Percentiles rank a stretch among this genome's conserved stretches.
Evolutionary conservation across 108 stramenopile genomes (phyloP).

Genomic region (Skeletonema marinoi): DNA sequence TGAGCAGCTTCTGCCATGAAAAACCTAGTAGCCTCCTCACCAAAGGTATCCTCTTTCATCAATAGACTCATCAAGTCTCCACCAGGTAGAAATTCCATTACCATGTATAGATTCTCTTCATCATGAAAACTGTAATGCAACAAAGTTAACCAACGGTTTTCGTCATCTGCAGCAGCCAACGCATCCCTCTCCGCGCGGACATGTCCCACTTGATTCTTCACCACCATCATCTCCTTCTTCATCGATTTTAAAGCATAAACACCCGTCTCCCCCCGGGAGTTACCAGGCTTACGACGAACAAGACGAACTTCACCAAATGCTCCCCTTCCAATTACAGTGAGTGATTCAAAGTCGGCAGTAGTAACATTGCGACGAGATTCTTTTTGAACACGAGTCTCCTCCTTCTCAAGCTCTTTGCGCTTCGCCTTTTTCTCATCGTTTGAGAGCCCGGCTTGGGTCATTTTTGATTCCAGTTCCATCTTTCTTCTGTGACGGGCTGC

Average conservation of each 20-base stretch:
- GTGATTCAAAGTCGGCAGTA: slow-evolving; percentile 90
- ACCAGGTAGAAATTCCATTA: slow-evolving; percentile 99
- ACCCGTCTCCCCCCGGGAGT: slow-evolving; percentile 41
- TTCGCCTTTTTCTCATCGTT: slow-evolving; percentile 81
- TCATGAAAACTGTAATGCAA: slow-evolving; percentile 97
- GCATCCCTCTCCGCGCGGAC: slow-evolving; percentile 97
- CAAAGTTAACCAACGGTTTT: slow-evolving; percentile 94
- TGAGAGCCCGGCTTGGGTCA: slow-evolving; percentile 74
- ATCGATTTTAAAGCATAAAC: slow-evolving; percentile 98
- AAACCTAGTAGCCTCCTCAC: slow-evolving; percentile 89
- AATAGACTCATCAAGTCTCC: slow-evolving; percentile 99
- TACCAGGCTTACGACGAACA: slow-evolving; percentile 80
- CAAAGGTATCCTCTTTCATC: slow-evolving; percentile 91
- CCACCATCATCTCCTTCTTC: slow-evolving; percentile 99
- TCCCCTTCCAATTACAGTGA: slow-evolving; percentile 93
- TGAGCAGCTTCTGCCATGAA: slow-evolving; percentile 99
- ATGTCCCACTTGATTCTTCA: slow-evolving; percentile 99
- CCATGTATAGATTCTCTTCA: slow-evolving; percentile 92
- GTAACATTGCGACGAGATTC: slow-evolving; percentile 77
- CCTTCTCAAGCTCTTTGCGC: slow-evolving; percentile 75
- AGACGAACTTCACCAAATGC: slow-evolving; percentile 97
- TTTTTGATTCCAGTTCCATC: slow-evolving; percentile 83
- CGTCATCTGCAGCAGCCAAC: slow-evolving; percentile 88
- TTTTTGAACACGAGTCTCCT: slow-evolving; percentile 82
- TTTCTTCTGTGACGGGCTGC: slow-evolving; percentile 77